Percentiles rank a stretch among this genome's conserved stretches.
Evolutionary conservation across 176 grass and related monocot genomes (phyloP).

Genomic region (Alloteropsis semialata): DNA sequence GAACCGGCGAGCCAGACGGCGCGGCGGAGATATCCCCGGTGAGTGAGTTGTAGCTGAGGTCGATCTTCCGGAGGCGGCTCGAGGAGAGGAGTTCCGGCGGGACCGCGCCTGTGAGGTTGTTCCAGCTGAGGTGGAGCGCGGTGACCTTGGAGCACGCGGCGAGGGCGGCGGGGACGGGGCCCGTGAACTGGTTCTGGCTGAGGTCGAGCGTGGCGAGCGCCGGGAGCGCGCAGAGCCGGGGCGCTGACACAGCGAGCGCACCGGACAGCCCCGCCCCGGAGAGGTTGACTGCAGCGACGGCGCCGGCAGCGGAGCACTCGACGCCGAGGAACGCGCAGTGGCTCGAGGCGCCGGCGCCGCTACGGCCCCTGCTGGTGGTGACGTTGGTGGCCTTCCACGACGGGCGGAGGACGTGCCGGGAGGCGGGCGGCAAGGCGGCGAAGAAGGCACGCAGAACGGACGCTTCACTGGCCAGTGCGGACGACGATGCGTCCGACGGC

Average conservation of each 20-base stretch:
- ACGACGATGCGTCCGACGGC: neutral
- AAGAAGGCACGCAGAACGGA: conserved; percentile 47
- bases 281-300: conserved; percentile 47
- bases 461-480: neutral
- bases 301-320: conserved; percentile 35
- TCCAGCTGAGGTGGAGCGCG: conserved; percentile 40
- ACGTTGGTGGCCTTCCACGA: conserved; percentile 20
- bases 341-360: neutral
- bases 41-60: conserved; percentile 45
- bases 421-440: conserved; percentile 21
- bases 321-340: conserved; percentile 51
- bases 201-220: conserved; percentile 45
- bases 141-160: conserved; percentile 37
- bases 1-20: neutral
- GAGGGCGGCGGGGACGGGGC: conserved; percentile 44
- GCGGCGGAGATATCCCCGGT: conserved; percentile 37
- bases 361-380: neutral
- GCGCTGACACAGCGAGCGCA: conserved; percentile 17
- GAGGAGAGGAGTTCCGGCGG: conserved; percentile 39
- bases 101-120: conserved; percentile 44
- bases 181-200: conserved; percentile 48
- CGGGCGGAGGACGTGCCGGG: conserved; percentile 40
- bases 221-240: conserved; percentile 41
- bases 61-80: conserved; percentile 27
- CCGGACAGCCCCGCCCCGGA: conserved; percentile 38